Evolutionary conservation across 2,329 filamentous ascomycete genomes (phyloP).

Genomic region (Penicillium sp.): DNA sequence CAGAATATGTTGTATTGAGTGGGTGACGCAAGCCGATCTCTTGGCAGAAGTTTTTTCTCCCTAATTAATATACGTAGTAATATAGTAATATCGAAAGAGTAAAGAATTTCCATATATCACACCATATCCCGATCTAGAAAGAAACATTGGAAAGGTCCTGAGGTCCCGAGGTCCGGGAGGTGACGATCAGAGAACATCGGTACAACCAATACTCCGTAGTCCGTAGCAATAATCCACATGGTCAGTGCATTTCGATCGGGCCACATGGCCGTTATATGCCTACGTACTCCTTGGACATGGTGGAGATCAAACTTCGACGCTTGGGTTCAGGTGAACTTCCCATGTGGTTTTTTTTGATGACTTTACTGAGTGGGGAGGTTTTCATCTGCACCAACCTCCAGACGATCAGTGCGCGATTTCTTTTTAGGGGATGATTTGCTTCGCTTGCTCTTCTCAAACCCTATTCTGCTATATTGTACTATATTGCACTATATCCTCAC

Average conservation of each 20-base stretch:
- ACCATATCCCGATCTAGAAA: no score
- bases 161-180: no score
- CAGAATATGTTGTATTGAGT: no score
- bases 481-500: neutral
- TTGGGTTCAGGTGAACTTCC: neutral
- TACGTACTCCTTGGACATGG: no score
- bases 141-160: no score
- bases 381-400: neutral
- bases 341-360: neutral
- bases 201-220: neutral
- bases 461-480: neutral
- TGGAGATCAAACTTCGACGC: conserved; percentile 2
- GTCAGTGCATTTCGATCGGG: no score
- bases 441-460: conserved; percentile 1
- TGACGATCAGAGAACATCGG: no score
- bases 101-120: no score
- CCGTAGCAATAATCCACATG: neutral
- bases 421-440: neutral
- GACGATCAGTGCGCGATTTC: conserved; percentile 4
- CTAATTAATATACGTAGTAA: no score
- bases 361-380: neutral
- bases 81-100: no score
- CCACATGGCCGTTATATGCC: conserved; percentile 1
- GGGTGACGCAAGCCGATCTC: conserved; percentile 25
- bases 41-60: conserved; percentile 6